Base-by-base conservation (phyloP, 2,329 filamentous ascomycete species). In the Bimuria novae-zelandiae region DNA sequence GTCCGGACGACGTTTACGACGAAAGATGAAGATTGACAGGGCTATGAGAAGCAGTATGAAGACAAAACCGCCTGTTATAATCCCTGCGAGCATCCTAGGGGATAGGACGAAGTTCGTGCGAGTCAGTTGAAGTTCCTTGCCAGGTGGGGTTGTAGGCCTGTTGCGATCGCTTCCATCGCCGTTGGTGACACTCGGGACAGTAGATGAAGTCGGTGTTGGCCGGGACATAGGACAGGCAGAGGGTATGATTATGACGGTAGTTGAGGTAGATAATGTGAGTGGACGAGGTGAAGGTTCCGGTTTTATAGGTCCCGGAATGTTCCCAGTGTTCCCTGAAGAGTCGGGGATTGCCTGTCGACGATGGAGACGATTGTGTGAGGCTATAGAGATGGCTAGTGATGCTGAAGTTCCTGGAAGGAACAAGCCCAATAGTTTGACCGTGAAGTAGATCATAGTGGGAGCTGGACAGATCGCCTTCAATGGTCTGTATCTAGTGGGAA, bases 331-430 rank as follows among this genome's bases (percentile, higher is more conserved):
- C 6, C 63, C 63, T 16, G 43, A 53, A 19, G 42, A 40, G 32
- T 68, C 63, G 10, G 63, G 64, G 16, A 68, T 61, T 11, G 64
- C 54, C 55, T 68, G 64, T n/a, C 62, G 57, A 5, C 36, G 14
- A 14, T 42, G 49, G 3, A 52, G 47, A n/a, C 46, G 33, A 10
- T 37, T 16, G 21, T 51, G 49, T 5, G 27, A 11, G 7, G 43
- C 10, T 30, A 45, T 11, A 16, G 43, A 16, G 12, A 55, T n/a
- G 16, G 50, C n/a, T n/a, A 59, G 53, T 3, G 40, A 36, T 27
- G 62, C 52, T 22, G 37, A 30, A 11, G 53, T 48, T 7, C 46
- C 16, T 7, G 55, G 39, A n/a, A 46, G 43, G 14, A n/a, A 36
- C 7, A 36, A n/a, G 10, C 33, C 16, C 14, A 36, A 36, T 16